Evolutionary conservation across 2,329 filamentous ascomycete genomes (phyloP).

Genomic region (Oidium heveae): DNA sequence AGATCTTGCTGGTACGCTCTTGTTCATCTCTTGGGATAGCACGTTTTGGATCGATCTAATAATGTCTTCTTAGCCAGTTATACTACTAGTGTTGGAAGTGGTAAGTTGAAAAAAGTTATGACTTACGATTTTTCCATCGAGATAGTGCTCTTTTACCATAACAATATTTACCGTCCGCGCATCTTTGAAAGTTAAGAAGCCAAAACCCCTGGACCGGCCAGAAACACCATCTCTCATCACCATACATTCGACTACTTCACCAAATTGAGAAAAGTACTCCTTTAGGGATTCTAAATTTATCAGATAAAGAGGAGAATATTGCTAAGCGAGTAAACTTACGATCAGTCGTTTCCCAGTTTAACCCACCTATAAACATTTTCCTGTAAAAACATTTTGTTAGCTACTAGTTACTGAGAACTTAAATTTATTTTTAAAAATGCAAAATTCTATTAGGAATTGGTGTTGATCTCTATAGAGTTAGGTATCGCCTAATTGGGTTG

Average conservation of each 20-base stretch:
- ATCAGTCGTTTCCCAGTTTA: slow-evolving; percentile 98
- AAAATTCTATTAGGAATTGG: too few relatives aligned
- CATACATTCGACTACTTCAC: slow-evolving; percentile 90
- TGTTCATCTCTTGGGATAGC: slow-evolving; percentile 95
- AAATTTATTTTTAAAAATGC: too few relatives aligned
- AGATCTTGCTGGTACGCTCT: slow-evolving; percentile 95
- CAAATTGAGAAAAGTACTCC: slow-evolving; percentile 94
- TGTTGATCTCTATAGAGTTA: too few relatives aligned
- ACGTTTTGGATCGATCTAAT: slow-evolving; percentile 77
- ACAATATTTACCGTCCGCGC: slow-evolving; percentile 96
- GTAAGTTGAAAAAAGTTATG: slow-evolving; percentile 10
- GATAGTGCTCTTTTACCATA: slow-evolving; percentile 97
- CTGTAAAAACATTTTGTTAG: slow-evolving; percentile 24
- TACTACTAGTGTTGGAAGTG: neutral
- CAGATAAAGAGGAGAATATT: slow-evolving; percentile 1
- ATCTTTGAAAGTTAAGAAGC: slow-evolving; percentile 93
- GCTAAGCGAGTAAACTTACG: slow-evolving; percentile 30
- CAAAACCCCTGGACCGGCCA: slow-evolving; percentile 82
- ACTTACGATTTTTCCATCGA: slow-evolving; percentile 94
- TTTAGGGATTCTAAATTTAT: slow-evolving; percentile 55
- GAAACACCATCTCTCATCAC: slow-evolving; percentile 97
- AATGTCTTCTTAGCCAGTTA: neutral
- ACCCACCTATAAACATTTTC: slow-evolving; percentile 98
- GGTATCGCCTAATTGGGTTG: too few relatives aligned
- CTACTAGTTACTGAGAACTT: too few relatives aligned